A percentile compares a stretch with the other conserved stretches of the same genome.
phyloP scores from a whole-genome alignment of 805 yeast genomes.

The Nakazawaea anatomiae region DNA sequence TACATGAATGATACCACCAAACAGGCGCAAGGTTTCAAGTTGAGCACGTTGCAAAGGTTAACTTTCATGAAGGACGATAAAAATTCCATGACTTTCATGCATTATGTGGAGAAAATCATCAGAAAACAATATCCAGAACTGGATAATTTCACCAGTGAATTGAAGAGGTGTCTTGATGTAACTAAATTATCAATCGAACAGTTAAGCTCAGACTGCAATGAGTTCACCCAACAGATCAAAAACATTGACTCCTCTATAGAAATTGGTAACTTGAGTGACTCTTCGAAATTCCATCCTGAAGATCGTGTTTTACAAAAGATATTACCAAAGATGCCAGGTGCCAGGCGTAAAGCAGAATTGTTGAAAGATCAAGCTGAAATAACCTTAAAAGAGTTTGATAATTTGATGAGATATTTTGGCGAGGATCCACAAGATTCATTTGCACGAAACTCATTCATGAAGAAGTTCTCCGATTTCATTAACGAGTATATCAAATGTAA shows the following conservation, averaged over 20 bases:
- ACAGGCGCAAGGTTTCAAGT: constrained; percentile 64
- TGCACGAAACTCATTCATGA: constrained; percentile 54
- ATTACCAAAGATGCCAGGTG: constrained; percentile 46
- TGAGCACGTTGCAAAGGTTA: constrained; percentile 62
- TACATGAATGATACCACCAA: constrained; percentile 71
- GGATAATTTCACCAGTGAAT: constrained; percentile 55
- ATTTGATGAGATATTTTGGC: constrained; percentile 65
- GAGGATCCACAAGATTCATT: constrained; percentile 55
- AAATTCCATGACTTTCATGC: constrained; percentile 65
- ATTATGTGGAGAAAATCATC: constrained; percentile 67
- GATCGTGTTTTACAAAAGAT: constrained; percentile 55
- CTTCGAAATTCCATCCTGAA: constrained; percentile 56
- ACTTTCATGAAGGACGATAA: constrained; percentile 67
- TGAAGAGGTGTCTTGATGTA: constrained; percentile 44
- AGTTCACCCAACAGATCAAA: constrained; percentile 43
- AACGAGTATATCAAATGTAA: constrained; percentile 60
- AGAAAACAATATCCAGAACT: constrained; percentile 61
- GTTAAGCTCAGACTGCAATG: constrained; percentile 52
- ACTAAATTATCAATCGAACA: constrained; percentile 61
- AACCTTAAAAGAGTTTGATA: constrained; percentile 48
- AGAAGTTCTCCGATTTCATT: constrained; percentile 54
- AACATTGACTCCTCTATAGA: constrained; percentile 49
- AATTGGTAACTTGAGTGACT: constrained; percentile 60
- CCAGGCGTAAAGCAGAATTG: constrained; percentile 44
- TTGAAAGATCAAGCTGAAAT: constrained; percentile 44